These are phyloP conservation scores for Letharia lupina DNA, from an alignment of 495 filamentous ascomycete species.

Conservation along the genomic window DNA sequence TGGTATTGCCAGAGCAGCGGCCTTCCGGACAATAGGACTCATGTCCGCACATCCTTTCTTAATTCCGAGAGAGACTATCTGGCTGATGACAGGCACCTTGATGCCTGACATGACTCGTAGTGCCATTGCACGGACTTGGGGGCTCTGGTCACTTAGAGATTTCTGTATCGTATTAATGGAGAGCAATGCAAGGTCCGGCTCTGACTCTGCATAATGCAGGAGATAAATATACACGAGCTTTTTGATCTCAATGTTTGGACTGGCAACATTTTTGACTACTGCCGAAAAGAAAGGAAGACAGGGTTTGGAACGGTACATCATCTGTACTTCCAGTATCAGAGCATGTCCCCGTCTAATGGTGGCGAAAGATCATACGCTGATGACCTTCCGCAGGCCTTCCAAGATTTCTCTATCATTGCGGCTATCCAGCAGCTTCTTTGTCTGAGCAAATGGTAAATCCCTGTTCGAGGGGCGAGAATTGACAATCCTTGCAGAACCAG, in stretches of 20 bases:
- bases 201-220: slow-evolving; percentile 87
- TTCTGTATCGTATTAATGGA: slow-evolving; percentile 99
- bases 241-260: slow-evolving; percentile 83
- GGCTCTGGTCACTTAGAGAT: slow-evolving; percentile 83
- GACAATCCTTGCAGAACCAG: slow-evolving; percentile 41
- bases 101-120: slow-evolving; percentile 94
- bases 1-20: slow-evolving; percentile 88
- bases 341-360: slow-evolving; percentile 15
- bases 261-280: slow-evolving; percentile 93
- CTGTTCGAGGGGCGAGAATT: slow-evolving; percentile 37
- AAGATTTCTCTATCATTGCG: slow-evolving; percentile 87
- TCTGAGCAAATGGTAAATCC: slow-evolving; percentile 49
- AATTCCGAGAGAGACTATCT: slow-evolving; percentile 94
- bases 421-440: slow-evolving; percentile 92
- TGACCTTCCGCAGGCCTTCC: slow-evolving; percentile 83
- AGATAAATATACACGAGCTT: slow-evolving; percentile 98
- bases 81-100: slow-evolving; percentile 92
- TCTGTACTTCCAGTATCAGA: slow-evolving; percentile 41
- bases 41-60: slow-evolving; percentile 88
- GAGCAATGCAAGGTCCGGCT: slow-evolving; percentile 87
- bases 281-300: slow-evolving; percentile 85
- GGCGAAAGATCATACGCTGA: slow-evolving; percentile 55
- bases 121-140: slow-evolving; percentile 82
- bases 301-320: slow-evolving; percentile 83
- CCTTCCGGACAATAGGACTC: slow-evolving; percentile 86